phyloP scores from a whole-genome alignment of 352 stramenopile species.

The Pythium guiyangense region DNA sequence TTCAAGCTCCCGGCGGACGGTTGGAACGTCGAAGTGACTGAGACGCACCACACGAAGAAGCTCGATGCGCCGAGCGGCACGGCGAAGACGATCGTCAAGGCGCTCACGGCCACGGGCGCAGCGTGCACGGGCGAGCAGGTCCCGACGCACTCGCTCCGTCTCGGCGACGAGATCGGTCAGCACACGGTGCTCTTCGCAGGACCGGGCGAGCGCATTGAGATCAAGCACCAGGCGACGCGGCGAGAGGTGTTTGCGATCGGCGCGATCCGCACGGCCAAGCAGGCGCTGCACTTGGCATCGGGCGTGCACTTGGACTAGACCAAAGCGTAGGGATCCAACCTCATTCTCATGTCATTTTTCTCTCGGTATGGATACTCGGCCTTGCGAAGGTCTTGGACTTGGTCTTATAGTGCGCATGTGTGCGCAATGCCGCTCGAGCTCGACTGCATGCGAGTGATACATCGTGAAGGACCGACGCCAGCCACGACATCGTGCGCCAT shows the following conservation, averaged over 20 bases:
- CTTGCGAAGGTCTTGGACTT: too few species aligned
- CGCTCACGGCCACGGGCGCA: slow-evolving; percentile 49
- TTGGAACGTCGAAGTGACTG: slow-evolving; percentile 79
- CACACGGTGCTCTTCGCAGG: slow-evolving; percentile 81
- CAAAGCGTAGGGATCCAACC: too few species aligned
- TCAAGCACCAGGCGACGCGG: slow-evolving; percentile 75
- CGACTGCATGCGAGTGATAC: too few species aligned
- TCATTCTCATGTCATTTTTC: too few species aligned
- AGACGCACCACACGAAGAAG: slow-evolving; percentile 88
- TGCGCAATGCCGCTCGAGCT: too few species aligned
- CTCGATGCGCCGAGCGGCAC: slow-evolving; percentile 77
- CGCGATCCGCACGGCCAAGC: slow-evolving; percentile 58
- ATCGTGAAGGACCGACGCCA: too few species aligned
- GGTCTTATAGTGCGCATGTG: too few species aligned
- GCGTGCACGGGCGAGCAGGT: slow-evolving; percentile 45
- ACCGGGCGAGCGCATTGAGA: slow-evolving; percentile 77
- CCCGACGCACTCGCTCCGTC: slow-evolving; percentile 60
- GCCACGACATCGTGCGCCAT: too few species aligned
- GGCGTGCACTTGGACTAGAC: slow-evolving; percentile 71
- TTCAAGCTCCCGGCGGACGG: slow-evolving; percentile 67
- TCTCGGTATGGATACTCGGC: too few species aligned
- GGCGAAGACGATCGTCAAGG: slow-evolving; percentile 75
- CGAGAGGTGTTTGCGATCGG: slow-evolving; percentile 82
- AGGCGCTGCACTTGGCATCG: slow-evolving; percentile 32
- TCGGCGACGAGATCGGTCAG: slow-evolving; percentile 79